Evolutionary conservation across 164 flowering plant genomes (phyloP).

Genomic region (Stephania cephalantha): DNA sequence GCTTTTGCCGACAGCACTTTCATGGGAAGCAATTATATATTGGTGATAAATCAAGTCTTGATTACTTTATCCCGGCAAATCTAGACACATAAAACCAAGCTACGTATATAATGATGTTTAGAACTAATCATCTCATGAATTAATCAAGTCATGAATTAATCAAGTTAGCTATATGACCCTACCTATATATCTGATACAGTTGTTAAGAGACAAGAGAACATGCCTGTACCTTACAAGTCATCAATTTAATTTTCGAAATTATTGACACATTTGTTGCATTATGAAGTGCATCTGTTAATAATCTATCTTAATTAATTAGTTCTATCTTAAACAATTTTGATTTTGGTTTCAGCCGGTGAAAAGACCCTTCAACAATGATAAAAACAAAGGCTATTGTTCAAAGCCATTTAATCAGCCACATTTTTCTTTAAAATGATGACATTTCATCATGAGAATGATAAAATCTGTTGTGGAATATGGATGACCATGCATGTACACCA

Average conservation of each 20-base stretch:
- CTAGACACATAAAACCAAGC: background rate
- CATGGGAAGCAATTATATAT: background rate
- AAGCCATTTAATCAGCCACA: background rate
- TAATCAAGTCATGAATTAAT: background rate
- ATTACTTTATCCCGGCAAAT: background rate
- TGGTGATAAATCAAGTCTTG: background rate
- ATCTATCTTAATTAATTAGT: no score
- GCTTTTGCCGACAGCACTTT: background rate
- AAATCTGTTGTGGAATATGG: no score
- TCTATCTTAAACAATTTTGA: no score
- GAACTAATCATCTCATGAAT: background rate
- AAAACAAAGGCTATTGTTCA: background rate
- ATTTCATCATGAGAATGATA: background rate
- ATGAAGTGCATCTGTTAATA: no score
- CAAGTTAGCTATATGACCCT: background rate
- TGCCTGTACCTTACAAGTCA: background rate
- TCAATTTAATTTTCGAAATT: background rate
- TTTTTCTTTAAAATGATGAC: background rate
- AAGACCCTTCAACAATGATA: background rate
- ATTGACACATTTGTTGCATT: background rate
- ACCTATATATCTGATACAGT: background rate
- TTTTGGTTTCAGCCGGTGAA: background rate
- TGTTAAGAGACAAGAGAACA: background rate
- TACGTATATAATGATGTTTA: background rate
- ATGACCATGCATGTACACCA: no score